A percentile compares a stretch with the other conserved stretches of the same genome.
phyloP scores from a whole-genome alignment of 2,329 filamentous ascomycete genomes.

The Penicillium digitatum region DNA sequence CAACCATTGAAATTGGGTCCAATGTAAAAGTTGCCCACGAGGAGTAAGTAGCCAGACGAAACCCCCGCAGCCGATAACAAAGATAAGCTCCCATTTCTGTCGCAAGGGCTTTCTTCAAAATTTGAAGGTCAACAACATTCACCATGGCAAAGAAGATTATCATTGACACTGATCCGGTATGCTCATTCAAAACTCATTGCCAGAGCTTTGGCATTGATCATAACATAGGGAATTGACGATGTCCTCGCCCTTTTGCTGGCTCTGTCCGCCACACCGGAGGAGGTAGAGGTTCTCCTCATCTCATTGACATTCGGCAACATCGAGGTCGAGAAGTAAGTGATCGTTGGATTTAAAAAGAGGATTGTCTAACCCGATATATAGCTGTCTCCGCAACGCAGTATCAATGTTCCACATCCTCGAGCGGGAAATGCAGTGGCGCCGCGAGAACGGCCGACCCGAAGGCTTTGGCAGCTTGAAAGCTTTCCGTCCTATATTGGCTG shows the following conservation, averaged over 20 bases:
- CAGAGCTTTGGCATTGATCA: not conserved
- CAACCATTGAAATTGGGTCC: not conserved
- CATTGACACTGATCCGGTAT: conserved; percentile 91
- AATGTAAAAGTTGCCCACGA: not conserved
- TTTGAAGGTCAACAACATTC: not conserved
- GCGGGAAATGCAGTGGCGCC: conserved; percentile 81
- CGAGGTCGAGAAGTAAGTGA: conserved; percentile 67
- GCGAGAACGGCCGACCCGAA: conserved; percentile 59
- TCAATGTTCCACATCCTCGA: conserved; percentile 89
- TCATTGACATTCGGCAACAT: conserved; percentile 95
- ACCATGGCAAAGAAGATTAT: conserved; percentile 74
- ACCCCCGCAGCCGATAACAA: conserved; percentile 10
- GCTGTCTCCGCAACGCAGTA: conserved; percentile 82
- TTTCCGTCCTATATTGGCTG: conserved; percentile 76
- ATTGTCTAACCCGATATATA: conserved; percentile 32
- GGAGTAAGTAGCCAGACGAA: not conserved
- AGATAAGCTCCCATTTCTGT: conserved; percentile 10
- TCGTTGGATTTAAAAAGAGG: too few species aligned
- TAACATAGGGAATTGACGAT: conserved; percentile 72
- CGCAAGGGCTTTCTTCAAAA: not conserved
- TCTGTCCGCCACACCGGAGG: conserved; percentile 73
- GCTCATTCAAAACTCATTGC: conserved; percentile 8
- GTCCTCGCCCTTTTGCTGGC: conserved; percentile 82
- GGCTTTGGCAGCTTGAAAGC: conserved; percentile 70
- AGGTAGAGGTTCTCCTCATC: conserved; percentile 79